Conservation (phyloP, 23 red algal genomes). For the Cyanidioschyzon merolae region DNA sequence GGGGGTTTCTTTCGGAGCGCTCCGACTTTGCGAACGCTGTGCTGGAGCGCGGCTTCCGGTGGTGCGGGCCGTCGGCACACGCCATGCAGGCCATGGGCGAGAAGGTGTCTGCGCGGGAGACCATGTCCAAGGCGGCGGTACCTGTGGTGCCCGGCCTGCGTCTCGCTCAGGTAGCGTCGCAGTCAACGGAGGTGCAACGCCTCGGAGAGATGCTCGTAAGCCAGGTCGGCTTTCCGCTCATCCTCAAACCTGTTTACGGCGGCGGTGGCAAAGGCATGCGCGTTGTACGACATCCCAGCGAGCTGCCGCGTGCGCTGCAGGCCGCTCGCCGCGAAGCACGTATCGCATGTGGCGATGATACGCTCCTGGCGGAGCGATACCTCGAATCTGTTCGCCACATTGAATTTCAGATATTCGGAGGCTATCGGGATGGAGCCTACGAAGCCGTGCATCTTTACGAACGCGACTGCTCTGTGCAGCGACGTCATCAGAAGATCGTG, state of each 20-base stretch:
- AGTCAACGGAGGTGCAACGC: neutral
- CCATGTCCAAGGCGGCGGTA: slow-evolving; percentile 63
- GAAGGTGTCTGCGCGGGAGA: slow-evolving; percentile 68
- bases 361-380: slow-evolving; percentile 75
- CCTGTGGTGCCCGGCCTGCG: slow-evolving; percentile 66
- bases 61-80: slow-evolving; percentile 16
- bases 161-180: slow-evolving; percentile 23
- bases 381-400: slow-evolving; percentile 69
- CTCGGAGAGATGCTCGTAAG: slow-evolving; percentile 12
- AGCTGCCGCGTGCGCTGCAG: slow-evolving; percentile 47
- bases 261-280: slow-evolving; percentile 90
- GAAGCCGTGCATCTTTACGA: slow-evolving; percentile 58
- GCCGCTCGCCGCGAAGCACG: slow-evolving; percentile 53
- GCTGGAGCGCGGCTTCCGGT: slow-evolving; percentile 4
- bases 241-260: slow-evolving; percentile 80
- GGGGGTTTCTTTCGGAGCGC: slow-evolving; percentile 32
- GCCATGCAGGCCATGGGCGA: slow-evolving; percentile 62
- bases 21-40: slow-evolving; percentile 25
- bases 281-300: slow-evolving; percentile 40
- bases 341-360: slow-evolving; percentile 59
- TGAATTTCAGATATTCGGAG: slow-evolving; percentile 89
- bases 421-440: slow-evolving; percentile 45
- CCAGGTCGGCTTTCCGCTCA: slow-evolving; percentile 70
- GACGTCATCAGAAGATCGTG: slow-evolving; percentile 88
- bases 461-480: slow-evolving; percentile 87